These are phyloP conservation scores for Oryza officinalis DNA, from an alignment of 176 grass and related monocot genomes.

Conservation along the genomic window DNA sequence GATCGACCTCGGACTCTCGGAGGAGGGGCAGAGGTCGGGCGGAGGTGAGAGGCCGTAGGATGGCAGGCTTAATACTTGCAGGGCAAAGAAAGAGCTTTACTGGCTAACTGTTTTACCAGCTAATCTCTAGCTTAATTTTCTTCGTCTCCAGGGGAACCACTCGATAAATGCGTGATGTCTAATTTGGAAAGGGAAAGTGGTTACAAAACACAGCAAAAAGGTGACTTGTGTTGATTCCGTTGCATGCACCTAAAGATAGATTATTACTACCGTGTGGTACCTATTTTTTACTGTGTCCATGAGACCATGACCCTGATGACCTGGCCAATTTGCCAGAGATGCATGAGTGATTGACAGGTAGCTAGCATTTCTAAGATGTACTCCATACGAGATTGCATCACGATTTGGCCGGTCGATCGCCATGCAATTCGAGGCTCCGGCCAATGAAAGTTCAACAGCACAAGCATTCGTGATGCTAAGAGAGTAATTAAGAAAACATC, in stretches of 20 bases:
- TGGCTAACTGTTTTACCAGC: conserved; percentile 37
- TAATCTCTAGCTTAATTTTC: conserved; percentile 24
- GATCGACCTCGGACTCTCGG: conserved; percentile 1
- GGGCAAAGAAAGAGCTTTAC: background rate
- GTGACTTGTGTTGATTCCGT: background rate
- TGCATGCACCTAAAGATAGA: conserved; percentile 39
- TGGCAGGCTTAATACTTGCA: conserved; percentile 33
- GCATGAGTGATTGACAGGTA: background rate
- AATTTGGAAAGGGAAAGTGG: conserved; percentile 19
- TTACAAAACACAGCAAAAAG: conserved; percentile 2
- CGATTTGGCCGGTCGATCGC: background rate
- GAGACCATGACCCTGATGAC: background rate
- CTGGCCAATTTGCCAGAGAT: background rate
- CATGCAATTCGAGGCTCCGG: background rate
- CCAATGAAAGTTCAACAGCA: background rate
- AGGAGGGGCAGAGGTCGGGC: conserved; percentile 15
- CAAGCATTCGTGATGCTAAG: background rate
- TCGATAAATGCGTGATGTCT: conserved; percentile 19
- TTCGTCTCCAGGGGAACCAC: conserved; percentile 18
- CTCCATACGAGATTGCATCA: background rate
- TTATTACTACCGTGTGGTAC: too few relatives aligned
- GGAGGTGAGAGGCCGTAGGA: background rate
- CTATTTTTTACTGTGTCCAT: background rate
- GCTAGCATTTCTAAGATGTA: too few relatives aligned
- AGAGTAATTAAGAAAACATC: background rate